These are phyloP conservation scores for Polychytrium aggregatum DNA, from an alignment of 192 early-diverging fungal species.

Conservation along the genomic window DNA sequence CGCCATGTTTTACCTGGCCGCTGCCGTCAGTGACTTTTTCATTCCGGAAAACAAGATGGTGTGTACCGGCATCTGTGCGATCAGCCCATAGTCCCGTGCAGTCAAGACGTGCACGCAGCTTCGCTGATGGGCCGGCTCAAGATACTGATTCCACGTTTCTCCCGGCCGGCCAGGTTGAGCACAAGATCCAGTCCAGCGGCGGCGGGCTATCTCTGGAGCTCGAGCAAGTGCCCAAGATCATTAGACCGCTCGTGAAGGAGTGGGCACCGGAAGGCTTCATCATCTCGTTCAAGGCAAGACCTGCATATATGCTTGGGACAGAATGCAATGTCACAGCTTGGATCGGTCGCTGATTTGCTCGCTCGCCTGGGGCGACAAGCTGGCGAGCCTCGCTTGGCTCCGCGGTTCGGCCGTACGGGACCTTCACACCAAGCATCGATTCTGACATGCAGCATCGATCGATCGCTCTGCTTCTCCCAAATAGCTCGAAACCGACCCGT, in stretches of 20 bases:
- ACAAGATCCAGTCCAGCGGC: constrained; percentile 92
- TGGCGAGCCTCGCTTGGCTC: too few species aligned
- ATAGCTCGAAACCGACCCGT: constrained; percentile 80
- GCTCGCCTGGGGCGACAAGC: too few species aligned
- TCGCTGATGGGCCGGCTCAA: too few species aligned
- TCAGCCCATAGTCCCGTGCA: too few species aligned
- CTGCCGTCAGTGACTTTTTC: constrained; percentile 97
- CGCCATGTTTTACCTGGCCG: constrained; percentile 93
- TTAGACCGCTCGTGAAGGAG: constrained; percentile 82
- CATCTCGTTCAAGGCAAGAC: constrained; percentile 93
- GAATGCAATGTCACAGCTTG: too few species aligned
- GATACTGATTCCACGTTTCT: too few species aligned
- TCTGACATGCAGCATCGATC: constrained; percentile 1
- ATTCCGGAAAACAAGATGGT: constrained; percentile 89
- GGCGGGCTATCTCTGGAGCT: constrained; percentile 78
- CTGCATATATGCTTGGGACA: too few species aligned
- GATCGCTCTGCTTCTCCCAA: too few species aligned
- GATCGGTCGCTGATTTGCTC: too few species aligned
- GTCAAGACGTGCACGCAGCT: too few species aligned
- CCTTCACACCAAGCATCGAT: constrained; percentile 3
- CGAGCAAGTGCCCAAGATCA: constrained; percentile 96
- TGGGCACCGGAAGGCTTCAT: constrained; percentile 85
- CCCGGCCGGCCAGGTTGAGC: constrained; percentile 56
- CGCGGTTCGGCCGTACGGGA: too few species aligned
- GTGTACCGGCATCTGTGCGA: background rate